Percentiles rank a stretch among this genome's conserved stretches.
phyloP scores from a whole-genome alignment of 2,329 filamentous ascomycete genomes.

The Alternaria sp. region DNA sequence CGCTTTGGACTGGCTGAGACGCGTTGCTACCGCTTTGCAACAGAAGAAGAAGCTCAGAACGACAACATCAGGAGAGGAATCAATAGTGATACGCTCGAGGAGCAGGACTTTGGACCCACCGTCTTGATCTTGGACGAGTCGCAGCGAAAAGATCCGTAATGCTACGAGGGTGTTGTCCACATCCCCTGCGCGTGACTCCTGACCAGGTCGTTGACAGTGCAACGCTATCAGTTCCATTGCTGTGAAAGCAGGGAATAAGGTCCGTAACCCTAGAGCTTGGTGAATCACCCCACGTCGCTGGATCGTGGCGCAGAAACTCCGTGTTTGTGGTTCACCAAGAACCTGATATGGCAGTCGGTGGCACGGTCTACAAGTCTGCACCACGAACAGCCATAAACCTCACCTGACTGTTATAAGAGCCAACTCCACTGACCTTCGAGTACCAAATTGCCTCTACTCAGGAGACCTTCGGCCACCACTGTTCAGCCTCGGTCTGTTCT shows the following conservation, averaged over 20 bases:
- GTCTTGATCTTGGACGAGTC: conserved; percentile 14
- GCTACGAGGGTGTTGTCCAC: not conserved
- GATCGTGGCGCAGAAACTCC: not conserved
- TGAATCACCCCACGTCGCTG: not conserved
- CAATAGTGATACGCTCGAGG: conserved; percentile 15
- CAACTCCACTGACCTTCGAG: not conserved
- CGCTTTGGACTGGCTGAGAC: conserved; percentile 22
- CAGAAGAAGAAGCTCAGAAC: conserved; percentile 10
- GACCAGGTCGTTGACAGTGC: not conserved
- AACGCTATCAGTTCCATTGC: not conserved
- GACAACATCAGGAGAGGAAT: conserved; percentile 11
- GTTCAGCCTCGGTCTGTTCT: not conserved
- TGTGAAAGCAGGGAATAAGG: not conserved
- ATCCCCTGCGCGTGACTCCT: not conserved
- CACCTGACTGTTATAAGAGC: not conserved
- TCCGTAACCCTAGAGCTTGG: not conserved
- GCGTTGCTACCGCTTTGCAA: conserved; percentile 23
- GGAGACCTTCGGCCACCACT: not conserved
- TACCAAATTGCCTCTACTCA: not conserved
- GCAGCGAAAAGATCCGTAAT: not conserved
- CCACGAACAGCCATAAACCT: not conserved
- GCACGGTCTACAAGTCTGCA: not conserved
- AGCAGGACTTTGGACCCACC: conserved; percentile 30
- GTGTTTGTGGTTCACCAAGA: not conserved
- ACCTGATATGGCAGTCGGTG: not conserved